A percentile compares a stretch with the other conserved stretches of the same genome.
These are phyloP conservation scores for Colletotrichum lupini DNA, from an alignment of 2,329 filamentous ascomycete species.

Conservation along the genomic window DNA sequence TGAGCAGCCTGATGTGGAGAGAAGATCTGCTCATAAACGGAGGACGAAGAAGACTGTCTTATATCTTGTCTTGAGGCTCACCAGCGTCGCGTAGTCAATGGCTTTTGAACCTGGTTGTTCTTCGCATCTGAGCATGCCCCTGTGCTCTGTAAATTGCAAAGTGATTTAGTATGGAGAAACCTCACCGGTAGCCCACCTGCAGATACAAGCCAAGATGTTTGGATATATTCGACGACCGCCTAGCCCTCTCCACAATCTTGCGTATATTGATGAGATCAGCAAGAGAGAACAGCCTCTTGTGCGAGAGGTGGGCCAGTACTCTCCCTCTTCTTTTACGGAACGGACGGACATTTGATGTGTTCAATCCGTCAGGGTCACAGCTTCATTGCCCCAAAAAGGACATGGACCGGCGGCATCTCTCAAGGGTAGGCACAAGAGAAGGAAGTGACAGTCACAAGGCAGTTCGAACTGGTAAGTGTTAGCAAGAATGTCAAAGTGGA, in stretches of 20 bases:
- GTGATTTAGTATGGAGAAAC: background rate
- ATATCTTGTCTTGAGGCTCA: background rate
- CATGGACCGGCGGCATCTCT: background rate
- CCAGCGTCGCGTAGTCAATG: background rate
- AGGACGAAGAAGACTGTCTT: background rate
- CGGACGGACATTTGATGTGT: background rate
- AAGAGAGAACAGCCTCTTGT: no score
- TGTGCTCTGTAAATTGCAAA: background rate
- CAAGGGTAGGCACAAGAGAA: background rate
- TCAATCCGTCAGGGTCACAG: background rate
- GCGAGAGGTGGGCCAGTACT: background rate
- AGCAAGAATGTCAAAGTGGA: background rate
- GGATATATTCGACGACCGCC: conserved; percentile 28
- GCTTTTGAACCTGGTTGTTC: background rate
- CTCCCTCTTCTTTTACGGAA: background rate
- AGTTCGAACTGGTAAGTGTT: background rate
- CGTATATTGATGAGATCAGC: conserved; percentile 11
- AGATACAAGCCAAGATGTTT: background rate
- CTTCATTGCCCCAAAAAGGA: background rate
- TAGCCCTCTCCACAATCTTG: conserved; percentile 23
- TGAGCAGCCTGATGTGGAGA: conserved; percentile 13
- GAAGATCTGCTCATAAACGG: background rate
- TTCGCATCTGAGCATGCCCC: conserved; percentile 1
- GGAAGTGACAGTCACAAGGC: background rate
- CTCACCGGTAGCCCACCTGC: background rate